Evolutionary conservation across 257 asterid species (phyloP), one percentile per base, ranked within the genome.

Genomic region (Knoxia roxburghii): DNA sequence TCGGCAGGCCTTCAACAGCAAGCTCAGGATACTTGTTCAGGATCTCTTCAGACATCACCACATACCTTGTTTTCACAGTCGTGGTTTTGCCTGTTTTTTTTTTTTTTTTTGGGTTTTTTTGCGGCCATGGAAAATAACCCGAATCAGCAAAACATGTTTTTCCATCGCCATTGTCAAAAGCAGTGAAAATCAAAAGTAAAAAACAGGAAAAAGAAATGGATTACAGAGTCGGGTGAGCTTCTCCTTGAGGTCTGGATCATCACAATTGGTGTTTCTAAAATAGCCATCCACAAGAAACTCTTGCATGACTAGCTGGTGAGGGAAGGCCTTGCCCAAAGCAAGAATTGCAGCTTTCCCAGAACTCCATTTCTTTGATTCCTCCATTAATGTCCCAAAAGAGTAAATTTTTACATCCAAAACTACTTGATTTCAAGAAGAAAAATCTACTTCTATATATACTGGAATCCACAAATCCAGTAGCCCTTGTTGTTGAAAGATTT

Each of bases 41-140:
- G 75, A 94, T 88, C 72, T 94, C 99, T 65, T 93, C 98, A 1
- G 96, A 94, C 98, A 94, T 90, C 17, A 94, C 99, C 13, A 89
- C 97, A 11, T 94, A 94, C 62, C 99, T 77, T 20, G 96, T 90
- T 75, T 94, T 90, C 50, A 94, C 99, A 5, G 99, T 90, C 43
- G 99, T 94, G 17, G 96, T 81, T 80, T 85, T 89, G 83, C 99
- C 99, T 94, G 87, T 29, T 30, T 50, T 37, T 17, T 54, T 2
- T 1, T 41, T 15, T 18, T 30, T 39, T 57, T 57, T 63, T 26
- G 6, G 12, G 40, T n/a, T n/a, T n/a, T n/a, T n/a, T n/a, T n/a
- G n/a, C n/a, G n/a, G n/a, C n/a, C n/a, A n/a, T n/a, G n/a, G n/a
- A n/a, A n/a, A 67, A 12, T 6, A 67, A n/a, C 37, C 13, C 33